A percentile compares a stretch with the other conserved stretches of the same genome.
These are phyloP conservation scores for Coriaria nepalensis DNA, from an alignment of 306 rosid genomes.

Conservation along the genomic window DNA sequence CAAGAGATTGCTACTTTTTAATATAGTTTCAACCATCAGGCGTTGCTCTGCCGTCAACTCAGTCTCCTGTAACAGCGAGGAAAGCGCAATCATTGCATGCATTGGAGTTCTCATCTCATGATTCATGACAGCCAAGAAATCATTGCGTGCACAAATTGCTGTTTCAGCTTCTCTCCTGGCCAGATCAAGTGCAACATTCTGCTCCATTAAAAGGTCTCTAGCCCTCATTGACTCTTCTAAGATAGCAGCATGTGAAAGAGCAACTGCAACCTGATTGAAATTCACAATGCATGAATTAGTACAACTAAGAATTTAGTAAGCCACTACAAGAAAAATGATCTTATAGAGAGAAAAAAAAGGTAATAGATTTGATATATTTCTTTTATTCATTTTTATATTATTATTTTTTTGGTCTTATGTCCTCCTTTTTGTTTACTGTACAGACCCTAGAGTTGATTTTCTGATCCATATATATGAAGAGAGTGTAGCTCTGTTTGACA, in stretches of 20 bases:
- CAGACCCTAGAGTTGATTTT: not conserved
- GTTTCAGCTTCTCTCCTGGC: constrained; percentile 99
- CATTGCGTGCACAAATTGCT: constrained; percentile 95
- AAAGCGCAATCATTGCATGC: constrained; percentile 98
- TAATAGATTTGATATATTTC: not conserved
- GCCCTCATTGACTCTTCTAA: constrained; percentile 98
- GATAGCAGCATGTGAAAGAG: constrained; percentile 98
- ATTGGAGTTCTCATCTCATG: constrained; percentile 99
- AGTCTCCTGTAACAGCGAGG: constrained; percentile 91
- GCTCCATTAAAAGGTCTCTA: constrained; percentile 85
- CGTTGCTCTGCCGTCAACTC: constrained; percentile 88
- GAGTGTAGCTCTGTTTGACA: not conserved
- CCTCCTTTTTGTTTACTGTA: too few relatives aligned
- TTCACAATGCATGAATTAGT: not conserved
- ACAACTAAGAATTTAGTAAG: not conserved
- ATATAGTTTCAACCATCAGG: constrained; percentile 81
- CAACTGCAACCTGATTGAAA: constrained; percentile 77
- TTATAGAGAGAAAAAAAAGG: not conserved
- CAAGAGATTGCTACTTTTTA: constrained; percentile 87
- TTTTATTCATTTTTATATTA: too few relatives aligned
- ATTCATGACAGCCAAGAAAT: constrained; percentile 96
- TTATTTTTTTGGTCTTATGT: too few relatives aligned
- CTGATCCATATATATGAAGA: not conserved
- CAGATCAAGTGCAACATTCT: constrained; percentile 86
- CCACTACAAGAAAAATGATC: not conserved